These are phyloP conservation scores for Citropsis articulata DNA, from an alignment of 345 rosid species.

Conservation along the genomic window DNA sequence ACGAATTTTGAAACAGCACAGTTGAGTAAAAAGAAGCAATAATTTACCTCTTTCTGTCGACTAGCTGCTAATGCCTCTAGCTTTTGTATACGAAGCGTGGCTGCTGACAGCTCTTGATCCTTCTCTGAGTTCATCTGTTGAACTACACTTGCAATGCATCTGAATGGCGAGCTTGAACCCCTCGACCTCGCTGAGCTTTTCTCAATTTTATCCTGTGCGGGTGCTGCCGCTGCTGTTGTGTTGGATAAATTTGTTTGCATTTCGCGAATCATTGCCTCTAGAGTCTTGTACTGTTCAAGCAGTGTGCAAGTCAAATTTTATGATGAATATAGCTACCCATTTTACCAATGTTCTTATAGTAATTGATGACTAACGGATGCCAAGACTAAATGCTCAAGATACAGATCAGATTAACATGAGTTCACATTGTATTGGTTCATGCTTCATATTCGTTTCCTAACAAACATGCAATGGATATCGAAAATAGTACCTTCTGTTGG, in stretches of 20 bases:
- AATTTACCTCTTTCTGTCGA: conserved; percentile 76
- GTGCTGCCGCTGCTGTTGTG: conserved; percentile 40
- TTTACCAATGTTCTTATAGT: background rate
- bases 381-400: background rate
- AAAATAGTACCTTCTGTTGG: conserved; percentile 73
- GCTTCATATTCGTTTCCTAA: background rate
- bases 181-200: conserved; percentile 54
- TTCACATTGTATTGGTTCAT: background rate
- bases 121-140: conserved; percentile 84
- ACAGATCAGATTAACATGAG: background rate
- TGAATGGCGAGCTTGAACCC: conserved; percentile 93
- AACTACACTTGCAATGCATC: conserved; percentile 83
- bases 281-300: conserved; percentile 64
- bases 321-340: background rate
- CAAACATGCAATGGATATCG: background rate
- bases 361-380: background rate
- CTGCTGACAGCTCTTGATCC: conserved; percentile 69
- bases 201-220: conserved; percentile 46
- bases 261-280: conserved; percentile 77
- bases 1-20: background rate
- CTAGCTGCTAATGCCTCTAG: conserved; percentile 54
- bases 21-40: background rate
- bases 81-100: conserved; percentile 67
- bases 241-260: conserved; percentile 47
- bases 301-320: conserved; percentile 8